Conservation (phyloP, 805 yeast genomes). For the Hermanozyma aechmeae region DNA sequence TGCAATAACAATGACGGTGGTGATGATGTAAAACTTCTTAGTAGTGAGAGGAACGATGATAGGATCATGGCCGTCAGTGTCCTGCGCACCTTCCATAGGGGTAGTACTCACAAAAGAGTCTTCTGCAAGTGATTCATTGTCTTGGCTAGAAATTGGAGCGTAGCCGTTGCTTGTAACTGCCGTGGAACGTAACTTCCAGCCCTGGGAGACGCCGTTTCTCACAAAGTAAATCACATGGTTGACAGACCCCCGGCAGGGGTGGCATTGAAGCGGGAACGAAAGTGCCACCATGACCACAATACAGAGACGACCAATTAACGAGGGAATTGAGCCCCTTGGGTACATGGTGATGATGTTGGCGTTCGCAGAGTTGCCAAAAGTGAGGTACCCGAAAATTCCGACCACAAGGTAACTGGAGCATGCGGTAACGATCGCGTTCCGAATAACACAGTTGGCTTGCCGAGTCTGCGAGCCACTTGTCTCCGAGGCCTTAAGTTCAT, state of each 20-base stretch:
- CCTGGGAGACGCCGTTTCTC: slow-evolving; percentile 18
- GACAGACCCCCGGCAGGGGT: slow-evolving; percentile 68
- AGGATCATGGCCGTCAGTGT: slow-evolving; percentile 38
- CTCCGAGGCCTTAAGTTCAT: slow-evolving; percentile 44
- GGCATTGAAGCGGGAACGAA: slow-evolving; percentile 72
- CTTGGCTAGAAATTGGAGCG: slow-evolving; percentile 10
- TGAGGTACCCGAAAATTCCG: slow-evolving; percentile 61
- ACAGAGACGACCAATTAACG: slow-evolving; percentile 48
- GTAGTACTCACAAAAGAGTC: slow-evolving; percentile 34
- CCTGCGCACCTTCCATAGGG: slow-evolving; percentile 39
- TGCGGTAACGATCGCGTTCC: slow-evolving; percentile 48
- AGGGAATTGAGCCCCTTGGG: slow-evolving; percentile 38
- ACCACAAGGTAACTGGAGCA: slow-evolving; percentile 51
- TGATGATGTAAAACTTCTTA: slow-evolving; percentile 38
- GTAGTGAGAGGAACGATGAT: slow-evolving; percentile 41
- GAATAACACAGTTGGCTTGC: slow-evolving; percentile 40
- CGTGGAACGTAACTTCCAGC: slow-evolving; percentile 14
- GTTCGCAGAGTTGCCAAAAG: slow-evolving; percentile 55
- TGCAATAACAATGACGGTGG: slow-evolving; percentile 34
- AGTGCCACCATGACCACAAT: slow-evolving; percentile 66
- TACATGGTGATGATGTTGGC: slow-evolving; percentile 70
- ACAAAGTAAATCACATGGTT: slow-evolving; percentile 55
- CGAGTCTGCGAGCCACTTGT: slow-evolving; percentile 30
- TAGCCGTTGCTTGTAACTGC: slow-evolving; percentile 14
- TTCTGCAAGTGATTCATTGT: slow-evolving; percentile 15